phyloP scores from a whole-genome alignment of 257 asterid species.

The Salvia miltiorrhiza region DNA sequence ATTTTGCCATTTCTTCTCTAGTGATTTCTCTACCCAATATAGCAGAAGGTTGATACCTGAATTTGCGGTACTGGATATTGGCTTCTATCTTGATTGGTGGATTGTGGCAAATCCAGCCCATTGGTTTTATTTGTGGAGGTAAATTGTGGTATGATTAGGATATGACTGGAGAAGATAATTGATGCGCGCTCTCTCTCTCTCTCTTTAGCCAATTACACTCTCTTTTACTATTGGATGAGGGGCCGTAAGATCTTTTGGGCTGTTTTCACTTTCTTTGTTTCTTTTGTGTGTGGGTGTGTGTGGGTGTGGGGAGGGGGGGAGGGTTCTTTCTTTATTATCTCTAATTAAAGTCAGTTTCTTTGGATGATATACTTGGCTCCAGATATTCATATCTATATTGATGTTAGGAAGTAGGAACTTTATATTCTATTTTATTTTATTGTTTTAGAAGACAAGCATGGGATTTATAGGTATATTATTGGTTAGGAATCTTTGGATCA shows the following conservation, averaged over 20 bases:
- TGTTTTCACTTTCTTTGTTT: not conserved
- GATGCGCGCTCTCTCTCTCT: too few species aligned
- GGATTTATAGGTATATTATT: not conserved
- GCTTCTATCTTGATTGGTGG: not conserved
- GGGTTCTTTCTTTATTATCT: not conserved
- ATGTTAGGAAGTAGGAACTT: not conserved
- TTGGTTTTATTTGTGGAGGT: not conserved
- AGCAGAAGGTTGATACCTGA: not conserved
- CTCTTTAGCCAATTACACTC: not conserved
- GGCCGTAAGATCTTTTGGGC: not conserved
- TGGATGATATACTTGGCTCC: not conserved
- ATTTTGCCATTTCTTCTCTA: not conserved
- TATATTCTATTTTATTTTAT: not conserved
- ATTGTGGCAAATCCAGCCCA: not conserved
- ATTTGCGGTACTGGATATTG: not conserved
- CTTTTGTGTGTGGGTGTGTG: not conserved
- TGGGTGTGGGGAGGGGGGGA: too few species aligned
- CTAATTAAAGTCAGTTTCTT: not conserved
- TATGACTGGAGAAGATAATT: not conserved
- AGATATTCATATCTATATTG: not conserved
- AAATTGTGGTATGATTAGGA: too few species aligned
- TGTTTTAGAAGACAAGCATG: not conserved
- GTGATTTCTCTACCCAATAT: not conserved
- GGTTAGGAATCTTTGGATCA: not conserved
- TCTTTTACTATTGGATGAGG: not conserved